phyloP scores from a whole-genome alignment of 139 green algal species.

The Closterium sp. region DNA sequence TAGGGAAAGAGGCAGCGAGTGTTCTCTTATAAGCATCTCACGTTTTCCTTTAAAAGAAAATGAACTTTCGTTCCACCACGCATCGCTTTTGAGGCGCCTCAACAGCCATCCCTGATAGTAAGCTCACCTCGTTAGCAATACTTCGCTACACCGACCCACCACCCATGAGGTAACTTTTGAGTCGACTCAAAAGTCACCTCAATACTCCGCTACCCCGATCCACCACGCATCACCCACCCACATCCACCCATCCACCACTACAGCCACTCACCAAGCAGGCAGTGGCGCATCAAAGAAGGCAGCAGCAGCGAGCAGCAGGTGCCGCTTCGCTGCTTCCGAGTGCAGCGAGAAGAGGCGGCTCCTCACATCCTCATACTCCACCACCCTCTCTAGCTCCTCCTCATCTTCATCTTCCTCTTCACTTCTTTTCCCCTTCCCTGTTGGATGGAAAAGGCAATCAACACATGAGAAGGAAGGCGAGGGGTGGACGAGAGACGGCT shows the following conservation, averaged over 20 bases:
- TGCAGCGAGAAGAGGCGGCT: conserved; percentile 41
- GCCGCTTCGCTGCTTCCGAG: background rate
- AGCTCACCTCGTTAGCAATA: too few relatives aligned
- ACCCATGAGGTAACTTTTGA: too few relatives aligned
- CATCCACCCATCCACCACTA: background rate
- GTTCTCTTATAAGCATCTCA: too few relatives aligned
- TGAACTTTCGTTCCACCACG: too few relatives aligned
- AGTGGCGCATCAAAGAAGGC: conserved; percentile 46
- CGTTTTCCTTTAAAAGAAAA: too few relatives aligned
- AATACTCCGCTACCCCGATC: too few relatives aligned
- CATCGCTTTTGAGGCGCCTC: too few relatives aligned
- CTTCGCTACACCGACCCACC: too few relatives aligned
- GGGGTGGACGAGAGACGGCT: background rate
- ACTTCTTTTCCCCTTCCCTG: background rate
- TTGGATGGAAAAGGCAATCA: too few relatives aligned
- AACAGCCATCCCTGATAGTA: too few relatives aligned
- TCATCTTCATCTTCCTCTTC: conserved; percentile 17
- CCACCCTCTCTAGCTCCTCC: conserved; percentile 32
- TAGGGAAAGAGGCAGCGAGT: background rate
- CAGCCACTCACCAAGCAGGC: conserved; percentile 1
- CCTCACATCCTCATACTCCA: conserved; percentile 46
- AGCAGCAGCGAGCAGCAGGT: conserved; percentile 14
- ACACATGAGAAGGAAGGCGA: too few relatives aligned
- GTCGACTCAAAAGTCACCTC: too few relatives aligned
- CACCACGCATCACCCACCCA: background rate